Evolutionary conservation across 1,139 yeast species (phyloP).

Genomic region (Spencermartinsiella ligniputridi): DNA sequence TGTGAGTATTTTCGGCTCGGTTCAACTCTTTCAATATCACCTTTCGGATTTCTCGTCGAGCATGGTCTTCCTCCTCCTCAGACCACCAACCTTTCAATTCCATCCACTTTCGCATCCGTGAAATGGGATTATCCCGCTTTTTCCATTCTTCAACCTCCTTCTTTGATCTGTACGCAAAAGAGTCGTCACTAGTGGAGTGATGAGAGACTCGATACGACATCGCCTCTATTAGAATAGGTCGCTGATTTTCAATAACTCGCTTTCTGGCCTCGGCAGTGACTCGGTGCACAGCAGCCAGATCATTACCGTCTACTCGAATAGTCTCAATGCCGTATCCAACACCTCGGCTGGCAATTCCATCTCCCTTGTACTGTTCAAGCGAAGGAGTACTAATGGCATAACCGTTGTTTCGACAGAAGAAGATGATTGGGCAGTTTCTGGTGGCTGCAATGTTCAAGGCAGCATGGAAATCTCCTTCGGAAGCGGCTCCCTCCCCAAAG

Average conservation of each 20-base stretch:
- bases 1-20: constrained; percentile 31
- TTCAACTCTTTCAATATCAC: constrained; percentile 29
- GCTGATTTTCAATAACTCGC: constrained; percentile 29
- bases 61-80: constrained; percentile 28
- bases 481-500: constrained; percentile 38
- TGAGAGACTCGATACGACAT: constrained; percentile 37
- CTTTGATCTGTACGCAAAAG: constrained; percentile 35
- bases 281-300: constrained; percentile 33
- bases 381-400: constrained; percentile 37
- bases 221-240: constrained; percentile 35
- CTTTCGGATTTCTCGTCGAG: constrained; percentile 25
- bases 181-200: constrained; percentile 37
- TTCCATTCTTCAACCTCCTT: constrained; percentile 37
- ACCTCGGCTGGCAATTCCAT: constrained; percentile 36
- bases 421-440: constrained; percentile 33
- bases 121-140: constrained; percentile 34
- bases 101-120: constrained; percentile 35
- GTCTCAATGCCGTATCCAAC: constrained; percentile 36
- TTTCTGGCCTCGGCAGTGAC: constrained; percentile 32
- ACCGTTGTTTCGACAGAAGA: constrained; percentile 36
- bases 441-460: constrained; percentile 38
- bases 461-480: constrained; percentile 38
- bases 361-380: constrained; percentile 36
- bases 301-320: constrained; percentile 37
- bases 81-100: constrained; percentile 32